Conservation (phyloP, 495 filamentous ascomycete genomes). For the Penicillium steckii region DNA sequence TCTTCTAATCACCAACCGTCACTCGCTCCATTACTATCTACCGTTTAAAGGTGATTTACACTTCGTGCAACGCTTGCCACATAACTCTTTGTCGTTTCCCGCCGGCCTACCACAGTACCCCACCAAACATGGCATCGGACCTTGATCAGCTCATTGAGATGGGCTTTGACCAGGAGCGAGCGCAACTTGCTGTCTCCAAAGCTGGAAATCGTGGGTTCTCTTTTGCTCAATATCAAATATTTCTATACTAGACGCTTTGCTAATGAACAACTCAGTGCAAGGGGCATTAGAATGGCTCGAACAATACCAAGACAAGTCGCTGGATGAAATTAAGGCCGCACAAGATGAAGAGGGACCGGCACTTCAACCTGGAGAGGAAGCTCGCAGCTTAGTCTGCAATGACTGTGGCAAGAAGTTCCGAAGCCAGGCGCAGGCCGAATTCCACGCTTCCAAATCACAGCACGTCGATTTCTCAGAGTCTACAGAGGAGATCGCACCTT, state of each 20-base stretch:
- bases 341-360: conserved; percentile 52
- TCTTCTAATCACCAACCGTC: neutral
- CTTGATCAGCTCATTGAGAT: conserved; percentile 84
- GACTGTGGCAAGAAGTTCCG: conserved; percentile 92
- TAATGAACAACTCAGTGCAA: conserved; percentile 58
- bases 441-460: conserved; percentile 83
- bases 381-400: conserved; percentile 74
- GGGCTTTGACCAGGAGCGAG: conserved; percentile 84
- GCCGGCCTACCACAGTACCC: neutral
- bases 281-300: conserved; percentile 94
- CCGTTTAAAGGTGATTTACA: too few relatives aligned
- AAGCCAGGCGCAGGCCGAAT: conserved; percentile 75
- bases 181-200: conserved; percentile 78
- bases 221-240: neutral
- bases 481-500: conserved; percentile 81
- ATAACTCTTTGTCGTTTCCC: neutral
- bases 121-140: conserved; percentile 63
- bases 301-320: conserved; percentile 75
- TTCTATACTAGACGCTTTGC: neutral
- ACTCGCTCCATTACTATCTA: too few relatives aligned
- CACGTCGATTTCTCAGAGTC: conserved; percentile 94
- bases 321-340: conserved; percentile 69
- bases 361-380: conserved; percentile 61
- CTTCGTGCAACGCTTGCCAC: too few relatives aligned
- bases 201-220: conserved; percentile 65